A percentile compares a stretch with the other conserved stretches of the same genome.
These are phyloP conservation scores for Schizophyllum amplum DNA, from an alignment of 1,284 basidiomycete genomes.

Conservation along the genomic window DNA sequence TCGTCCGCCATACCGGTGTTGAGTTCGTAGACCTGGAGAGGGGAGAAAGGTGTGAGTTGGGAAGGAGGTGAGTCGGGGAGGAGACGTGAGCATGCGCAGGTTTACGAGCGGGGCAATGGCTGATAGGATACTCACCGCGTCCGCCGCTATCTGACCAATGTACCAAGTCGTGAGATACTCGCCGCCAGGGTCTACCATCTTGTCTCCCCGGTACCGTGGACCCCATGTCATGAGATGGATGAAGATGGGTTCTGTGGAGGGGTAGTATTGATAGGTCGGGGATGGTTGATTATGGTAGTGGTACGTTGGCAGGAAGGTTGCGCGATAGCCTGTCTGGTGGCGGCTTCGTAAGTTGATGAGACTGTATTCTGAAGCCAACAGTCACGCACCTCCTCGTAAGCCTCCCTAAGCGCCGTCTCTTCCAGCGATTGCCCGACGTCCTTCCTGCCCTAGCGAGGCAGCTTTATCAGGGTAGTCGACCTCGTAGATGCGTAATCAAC, in stretches of 20 bases:
- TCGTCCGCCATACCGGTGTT: constrained; percentile 53
- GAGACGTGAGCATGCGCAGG: neutral
- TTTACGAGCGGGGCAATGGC: neutral
- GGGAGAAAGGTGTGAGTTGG: neutral
- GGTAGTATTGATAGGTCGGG: constrained; percentile 8
- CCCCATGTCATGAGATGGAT: constrained; percentile 24
- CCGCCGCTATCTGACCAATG: constrained; percentile 38
- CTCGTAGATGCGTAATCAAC: neutral
- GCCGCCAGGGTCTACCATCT: constrained; percentile 21
- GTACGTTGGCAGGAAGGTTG: constrained; percentile 38
- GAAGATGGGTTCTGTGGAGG: constrained; percentile 41
- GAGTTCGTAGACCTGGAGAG: constrained; percentile 31
- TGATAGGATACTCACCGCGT: constrained; percentile 33
- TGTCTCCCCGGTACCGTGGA: constrained; percentile 9
- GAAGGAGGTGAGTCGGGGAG: neutral
- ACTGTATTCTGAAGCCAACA: neutral
- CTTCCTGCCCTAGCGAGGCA: constrained; percentile 28
- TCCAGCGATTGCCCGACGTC: constrained; percentile 55
- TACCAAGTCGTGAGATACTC: constrained; percentile 44
- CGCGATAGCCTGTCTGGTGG: constrained; percentile 43
- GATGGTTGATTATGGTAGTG: constrained; percentile 32
- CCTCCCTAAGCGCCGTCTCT: constrained; percentile 49
- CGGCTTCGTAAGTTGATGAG: neutral
- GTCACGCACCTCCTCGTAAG: constrained; percentile 50
- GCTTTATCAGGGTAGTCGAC: neutral